A percentile compares a stretch with the other conserved stretches of the same genome.
These are phyloP conservation scores for Colletotrichum kahawae DNA, from an alignment of 2,329 filamentous ascomycete species.

Conservation along the genomic window DNA sequence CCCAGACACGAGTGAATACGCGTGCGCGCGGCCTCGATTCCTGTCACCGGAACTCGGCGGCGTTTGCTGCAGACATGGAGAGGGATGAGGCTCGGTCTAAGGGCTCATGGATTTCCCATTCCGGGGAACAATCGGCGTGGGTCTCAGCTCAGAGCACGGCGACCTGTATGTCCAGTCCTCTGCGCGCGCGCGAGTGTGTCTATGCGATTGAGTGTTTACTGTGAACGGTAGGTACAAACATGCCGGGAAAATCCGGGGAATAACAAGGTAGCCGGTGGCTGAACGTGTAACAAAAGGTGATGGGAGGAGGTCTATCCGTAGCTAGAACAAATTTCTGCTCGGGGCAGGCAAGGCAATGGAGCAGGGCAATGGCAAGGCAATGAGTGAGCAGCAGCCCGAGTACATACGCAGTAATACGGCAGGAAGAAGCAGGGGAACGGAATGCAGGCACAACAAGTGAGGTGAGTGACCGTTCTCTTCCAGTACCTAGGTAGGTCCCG, in stretches of 20 bases:
- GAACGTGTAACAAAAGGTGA: not conserved
- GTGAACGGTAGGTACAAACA: not conserved
- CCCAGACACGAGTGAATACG: not conserved
- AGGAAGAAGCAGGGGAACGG: not conserved
- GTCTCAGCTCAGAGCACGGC: not conserved
- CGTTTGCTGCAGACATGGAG: slow-evolving; percentile 9
- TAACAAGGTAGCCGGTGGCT: not conserved
- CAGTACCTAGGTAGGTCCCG: too few species aligned
- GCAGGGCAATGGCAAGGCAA: not conserved
- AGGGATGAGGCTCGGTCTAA: slow-evolving; percentile 14
- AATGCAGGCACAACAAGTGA: not conserved
- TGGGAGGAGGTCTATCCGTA: not conserved
- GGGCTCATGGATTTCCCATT: slow-evolving; percentile 17
- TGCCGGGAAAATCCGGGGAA: slow-evolving; percentile 2
- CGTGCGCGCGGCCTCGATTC: not conserved
- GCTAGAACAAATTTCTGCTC: not conserved
- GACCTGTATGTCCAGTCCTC: not conserved
- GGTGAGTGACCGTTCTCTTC: not conserved
- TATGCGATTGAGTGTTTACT: not conserved
- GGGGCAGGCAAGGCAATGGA: not conserved
- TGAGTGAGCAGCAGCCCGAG: not conserved
- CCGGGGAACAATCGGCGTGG: slow-evolving; percentile 19
- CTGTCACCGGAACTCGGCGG: slow-evolving; percentile 17
- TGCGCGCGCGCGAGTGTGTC: not conserved
- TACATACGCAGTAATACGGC: not conserved